phyloP scores from a whole-genome alignment of 2,329 filamentous ascomycete genomes.

The Metarhizium sp. region DNA sequence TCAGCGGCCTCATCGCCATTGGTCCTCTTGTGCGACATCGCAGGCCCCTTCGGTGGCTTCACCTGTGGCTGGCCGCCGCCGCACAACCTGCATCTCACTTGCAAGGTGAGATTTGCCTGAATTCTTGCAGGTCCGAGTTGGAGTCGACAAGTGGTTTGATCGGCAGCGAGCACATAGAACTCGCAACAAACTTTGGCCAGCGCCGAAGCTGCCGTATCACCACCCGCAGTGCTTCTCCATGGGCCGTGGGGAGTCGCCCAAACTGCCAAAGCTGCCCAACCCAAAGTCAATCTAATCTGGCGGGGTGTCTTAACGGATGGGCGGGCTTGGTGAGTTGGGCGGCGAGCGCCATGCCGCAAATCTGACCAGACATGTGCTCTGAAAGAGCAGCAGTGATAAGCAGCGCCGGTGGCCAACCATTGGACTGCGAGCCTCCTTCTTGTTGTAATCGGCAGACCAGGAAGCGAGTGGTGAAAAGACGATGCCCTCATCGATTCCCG shows the following conservation, averaged over 20 bases:
- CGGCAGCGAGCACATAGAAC: background rate
- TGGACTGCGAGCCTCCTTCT: too few relatives aligned
- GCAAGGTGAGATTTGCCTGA: background rate
- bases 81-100: background rate
- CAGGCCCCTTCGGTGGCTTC: background rate
- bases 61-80: background rate
- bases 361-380: background rate
- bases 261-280: too few relatives aligned
- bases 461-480: too few relatives aligned
- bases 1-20: conserved; percentile 1
- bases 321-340: background rate
- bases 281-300: too few relatives aligned
- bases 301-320: too few relatives aligned
- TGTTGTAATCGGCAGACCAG: too few relatives aligned
- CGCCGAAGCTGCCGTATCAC: too few relatives aligned
- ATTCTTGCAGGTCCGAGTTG: background rate
- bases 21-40: conserved; percentile 2
- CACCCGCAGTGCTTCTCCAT: too few relatives aligned
- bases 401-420: too few relatives aligned
- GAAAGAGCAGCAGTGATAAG: background rate
- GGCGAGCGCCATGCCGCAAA: background rate
- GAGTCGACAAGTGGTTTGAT: background rate
- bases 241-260: too few relatives aligned
- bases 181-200: background rate
- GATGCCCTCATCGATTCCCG: too few relatives aligned